A percentile compares a stretch with the other conserved stretches of the same genome.
phyloP scores from a whole-genome alignment of 2,329 filamentous ascomycete genomes.

The Phaeosphaeria sp. region DNA sequence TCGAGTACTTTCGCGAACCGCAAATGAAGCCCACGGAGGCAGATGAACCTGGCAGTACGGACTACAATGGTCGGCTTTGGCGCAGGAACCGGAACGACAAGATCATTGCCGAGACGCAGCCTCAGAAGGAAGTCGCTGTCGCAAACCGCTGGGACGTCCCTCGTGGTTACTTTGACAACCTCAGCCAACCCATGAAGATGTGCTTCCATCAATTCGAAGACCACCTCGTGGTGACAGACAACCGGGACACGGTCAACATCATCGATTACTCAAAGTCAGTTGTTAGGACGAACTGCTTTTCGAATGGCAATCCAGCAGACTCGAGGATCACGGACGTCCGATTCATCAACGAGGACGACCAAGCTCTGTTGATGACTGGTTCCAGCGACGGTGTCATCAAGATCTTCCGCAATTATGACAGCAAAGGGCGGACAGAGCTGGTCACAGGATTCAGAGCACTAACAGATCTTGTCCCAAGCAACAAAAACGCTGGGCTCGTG shows the following conservation, averaged over 20 bases:
- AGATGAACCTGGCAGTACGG: conserved; percentile 92
- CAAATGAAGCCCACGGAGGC: conserved; percentile 98
- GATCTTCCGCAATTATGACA: conserved; percentile 91
- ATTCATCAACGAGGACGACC: conserved; percentile 98
- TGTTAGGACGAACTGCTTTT: conserved; percentile 86
- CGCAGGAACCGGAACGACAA: conserved; percentile 88
- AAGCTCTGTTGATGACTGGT: conserved; percentile 91
- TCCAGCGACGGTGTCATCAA: conserved; percentile 95
- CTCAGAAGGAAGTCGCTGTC: conserved; percentile 86
- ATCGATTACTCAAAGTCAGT: conserved; percentile 73
- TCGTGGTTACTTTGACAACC: conserved; percentile 84
- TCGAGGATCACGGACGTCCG: conserved; percentile 94
- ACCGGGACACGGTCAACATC: conserved; percentile 83
- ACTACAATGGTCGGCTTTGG: conserved; percentile 97
- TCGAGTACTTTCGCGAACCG: conserved; percentile 95
- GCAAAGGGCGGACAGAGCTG: conserved; percentile 76
- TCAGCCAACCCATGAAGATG: conserved; percentile 88
- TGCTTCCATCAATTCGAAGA: conserved; percentile 98
- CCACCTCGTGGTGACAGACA: conserved; percentile 91
- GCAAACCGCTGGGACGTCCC: conserved; percentile 87
- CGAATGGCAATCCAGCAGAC: conserved; percentile 89
- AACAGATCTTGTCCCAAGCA: conserved; percentile 92
- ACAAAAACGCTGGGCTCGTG: conserved; percentile 92
- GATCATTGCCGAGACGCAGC: conserved; percentile 91
- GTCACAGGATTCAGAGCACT: conserved; percentile 91